Evolutionary conservation across 495 filamentous ascomycete species (phyloP), one percentile per base, ranked within the genome.

Genomic region (Cercophora scortea): DNA sequence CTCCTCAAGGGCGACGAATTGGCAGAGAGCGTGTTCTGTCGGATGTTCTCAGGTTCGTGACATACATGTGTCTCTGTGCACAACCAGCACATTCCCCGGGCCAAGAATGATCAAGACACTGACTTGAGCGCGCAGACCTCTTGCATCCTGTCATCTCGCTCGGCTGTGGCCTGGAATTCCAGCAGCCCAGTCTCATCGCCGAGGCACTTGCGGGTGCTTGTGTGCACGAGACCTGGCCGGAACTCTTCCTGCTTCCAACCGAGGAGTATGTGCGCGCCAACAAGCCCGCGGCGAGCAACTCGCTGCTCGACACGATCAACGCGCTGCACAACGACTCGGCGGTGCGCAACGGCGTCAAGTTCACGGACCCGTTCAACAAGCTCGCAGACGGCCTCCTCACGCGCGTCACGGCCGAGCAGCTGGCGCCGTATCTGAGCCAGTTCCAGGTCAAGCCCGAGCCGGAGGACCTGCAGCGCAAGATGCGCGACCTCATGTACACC

Each of bases 121-220:
- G 25, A 25, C 13, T 40, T 39, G 38, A 34, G 18, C 40, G 15
- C 42, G 4, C 48, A 80, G 83, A 80, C 16, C 77, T 88, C 54
- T 57, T 87, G 4, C 86, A 90, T 58, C 84, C 83, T 3, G 54
- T 87, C 7, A 89, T 90, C 56, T 84, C 88, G 53, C 70, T 88
- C 5, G 83, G 83, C 0, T 87, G 86, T 55, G 85, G 77, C 0
- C 56, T 89, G 17, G 84, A 88, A 55, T 88, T 86, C 62, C 60
- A 77, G 4, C 82, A 88, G 55, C 86, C 84, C 5, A 82, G 79
- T 36, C 79, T 90, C 45, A 70, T 89, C 34, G 81, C 85, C 0
- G 79, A 88, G 68, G 86, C 74, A 0, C 74, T 89, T 8, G 84
- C 86, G 1, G 76, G 85, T 63, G 69, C 81, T 1, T 78, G 81